Evolutionary conservation across 768 basidiomycete species (phyloP), one percentile per base, ranked within the genome.

Genomic region (Calocera viscosa): DNA sequence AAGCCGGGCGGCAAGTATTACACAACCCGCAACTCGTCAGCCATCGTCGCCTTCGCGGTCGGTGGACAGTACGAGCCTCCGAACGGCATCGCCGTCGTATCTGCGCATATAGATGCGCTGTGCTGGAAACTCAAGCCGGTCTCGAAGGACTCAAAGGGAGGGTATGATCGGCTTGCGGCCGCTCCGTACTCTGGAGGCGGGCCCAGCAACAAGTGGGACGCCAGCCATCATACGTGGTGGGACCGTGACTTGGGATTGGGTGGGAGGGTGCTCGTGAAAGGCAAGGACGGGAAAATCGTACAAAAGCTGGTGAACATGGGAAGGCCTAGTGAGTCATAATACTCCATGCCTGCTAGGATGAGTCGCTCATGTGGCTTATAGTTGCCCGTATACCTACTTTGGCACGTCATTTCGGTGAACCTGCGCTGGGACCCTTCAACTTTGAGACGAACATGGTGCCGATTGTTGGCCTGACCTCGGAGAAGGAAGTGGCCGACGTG

Each of bases 401-500:
- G 30, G 53, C 53, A 26, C 11, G 30, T 5, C 53, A 60, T 19
- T 60, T 60, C 22, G 53, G 53, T 26, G 53, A 14, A 5, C 53
- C 53, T 10, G 53, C 53, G 53, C 30, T 60, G 2, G 53, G 53
- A 5, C 53, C 53, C 14, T 60, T 60, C 30, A 60, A 60, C 53
- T 60, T 60, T 26, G 53, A 60, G 53, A 60, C 53, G 14, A 60
- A 60, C 30, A 60, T 60, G 53, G 53, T 60, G 14, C 53, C 53
- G 14, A 32, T 60, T 19, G 19, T 60, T 19, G 53, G 53, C 2
- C 14, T 60, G 53, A 60, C 26, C 10, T 16, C 16, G 7, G 53
- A 60, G 5, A 30, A 26, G 24, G 14, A 60, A 26, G 14, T 16
- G 11, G 30, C 2, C 53, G 53, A 60, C 30, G 19, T 60, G 7